Percentiles rank a stretch among this genome's conserved stretches.
Evolutionary conservation across 108 stramenopile species (phyloP).

Genomic region (Cylindrotheca closterium): DNA sequence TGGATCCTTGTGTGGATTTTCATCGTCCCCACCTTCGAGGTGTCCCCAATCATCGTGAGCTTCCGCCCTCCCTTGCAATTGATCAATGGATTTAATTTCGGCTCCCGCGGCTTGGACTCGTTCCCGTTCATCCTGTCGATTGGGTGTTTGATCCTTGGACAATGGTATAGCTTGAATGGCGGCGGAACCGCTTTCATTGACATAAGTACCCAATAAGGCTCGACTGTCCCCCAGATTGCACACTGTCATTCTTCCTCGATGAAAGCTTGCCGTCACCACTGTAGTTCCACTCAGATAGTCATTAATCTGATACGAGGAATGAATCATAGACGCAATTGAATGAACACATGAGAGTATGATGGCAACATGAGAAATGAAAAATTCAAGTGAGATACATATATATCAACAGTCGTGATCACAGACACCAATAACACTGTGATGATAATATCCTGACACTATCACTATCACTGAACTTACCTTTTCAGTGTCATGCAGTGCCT

Average conservation of each 20-base stretch:
- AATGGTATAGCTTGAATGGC: slow-evolving; percentile 70
- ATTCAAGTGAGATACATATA: no score
- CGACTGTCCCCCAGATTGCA: slow-evolving; percentile 93
- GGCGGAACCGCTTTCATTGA: slow-evolving; percentile 25
- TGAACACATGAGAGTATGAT: no score
- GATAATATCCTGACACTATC: no score
- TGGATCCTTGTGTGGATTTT: slow-evolving; percentile 90
- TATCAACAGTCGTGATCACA: no score
- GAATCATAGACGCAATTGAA: no score
- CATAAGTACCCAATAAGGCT: slow-evolving; percentile 71
- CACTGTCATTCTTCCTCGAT: slow-evolving; percentile 70
- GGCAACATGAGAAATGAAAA: no score
- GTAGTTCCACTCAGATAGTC: slow-evolving; percentile 85
- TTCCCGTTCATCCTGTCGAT: slow-evolving; percentile 84
- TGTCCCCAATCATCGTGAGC: slow-evolving; percentile 62
- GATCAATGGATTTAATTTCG: slow-evolving; percentile 73
- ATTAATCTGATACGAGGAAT: no score
- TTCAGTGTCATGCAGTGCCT: slow-evolving; percentile 52
- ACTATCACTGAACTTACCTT: slow-evolving; percentile 30
- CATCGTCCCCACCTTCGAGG: slow-evolving; percentile 62
- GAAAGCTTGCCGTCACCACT: slow-evolving; percentile 71
- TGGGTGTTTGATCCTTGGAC: slow-evolving; percentile 87
- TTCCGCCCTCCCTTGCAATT: slow-evolving; percentile 75
- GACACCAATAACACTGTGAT: no score
- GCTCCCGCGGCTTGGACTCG: slow-evolving; percentile 68